Conservation (phyloP, 1,284 basidiomycete genomes). For the Stereum hirsutum region DNA sequence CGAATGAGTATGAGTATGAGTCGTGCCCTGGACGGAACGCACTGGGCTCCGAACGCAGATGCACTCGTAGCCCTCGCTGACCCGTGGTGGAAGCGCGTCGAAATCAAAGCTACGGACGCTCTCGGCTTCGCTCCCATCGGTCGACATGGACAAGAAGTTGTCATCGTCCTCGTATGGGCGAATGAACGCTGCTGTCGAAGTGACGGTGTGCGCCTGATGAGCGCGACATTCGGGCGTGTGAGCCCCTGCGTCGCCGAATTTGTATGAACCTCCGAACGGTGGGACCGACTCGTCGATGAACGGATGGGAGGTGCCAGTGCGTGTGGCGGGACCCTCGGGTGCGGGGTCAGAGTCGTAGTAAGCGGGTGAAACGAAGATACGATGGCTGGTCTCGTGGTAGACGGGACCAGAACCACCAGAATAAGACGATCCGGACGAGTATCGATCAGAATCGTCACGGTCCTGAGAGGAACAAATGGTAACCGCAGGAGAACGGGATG, state of each 20-base stretch:
- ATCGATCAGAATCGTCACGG: background rate
- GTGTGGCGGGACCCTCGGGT: slow-evolving; percentile 43
- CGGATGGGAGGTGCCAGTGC: slow-evolving; percentile 10
- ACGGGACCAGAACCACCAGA: slow-evolving; percentile 5
- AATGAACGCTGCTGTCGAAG: slow-evolving; percentile 47
- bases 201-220: slow-evolving; percentile 13
- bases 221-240: slow-evolving; percentile 15
- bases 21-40: background rate
- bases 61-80: slow-evolving; percentile 8
- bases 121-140: slow-evolving; percentile 23
- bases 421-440: background rate
- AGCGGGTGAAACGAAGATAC: slow-evolving; percentile 52
- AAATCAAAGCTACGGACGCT: slow-evolving; percentile 46
- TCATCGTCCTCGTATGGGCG: slow-evolving; percentile 38
- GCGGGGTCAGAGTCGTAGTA: slow-evolving; percentile 50
- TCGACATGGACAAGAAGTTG: slow-evolving; percentile 9
- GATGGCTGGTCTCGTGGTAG: slow-evolving; percentile 5
- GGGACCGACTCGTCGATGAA: slow-evolving; percentile 6
- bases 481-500: background rate
- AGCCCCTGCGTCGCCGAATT: slow-evolving; percentile 5
- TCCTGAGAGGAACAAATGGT: background rate
- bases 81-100: slow-evolving; percentile 33
- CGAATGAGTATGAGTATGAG: too few relatives aligned
- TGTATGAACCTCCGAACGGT: slow-evolving; percentile 4
- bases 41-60: slow-evolving; percentile 5